Percentiles rank a stretch among this genome's conserved stretches.
Conservation (phyloP, 2,329 filamentous ascomycete species). For the Aspergillus sp. region DNA sequence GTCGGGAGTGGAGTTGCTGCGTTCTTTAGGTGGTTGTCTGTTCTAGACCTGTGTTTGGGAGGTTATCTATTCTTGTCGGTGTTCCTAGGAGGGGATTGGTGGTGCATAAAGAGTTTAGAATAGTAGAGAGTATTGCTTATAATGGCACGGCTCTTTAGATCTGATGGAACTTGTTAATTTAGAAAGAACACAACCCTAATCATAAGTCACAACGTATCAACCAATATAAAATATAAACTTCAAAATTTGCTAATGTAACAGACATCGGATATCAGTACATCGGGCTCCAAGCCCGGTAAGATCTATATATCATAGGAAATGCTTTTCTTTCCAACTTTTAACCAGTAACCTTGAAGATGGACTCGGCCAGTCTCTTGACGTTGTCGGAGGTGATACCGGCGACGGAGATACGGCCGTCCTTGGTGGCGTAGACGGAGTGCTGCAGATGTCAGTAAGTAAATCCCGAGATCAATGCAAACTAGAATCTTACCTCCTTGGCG, state of each 20-base stretch:
- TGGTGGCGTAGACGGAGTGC: conserved; percentile 96
- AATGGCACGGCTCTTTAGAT: too few species aligned
- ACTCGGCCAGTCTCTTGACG: conserved; percentile 50
- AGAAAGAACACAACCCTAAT: too few species aligned
- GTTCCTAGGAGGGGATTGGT: too few species aligned
- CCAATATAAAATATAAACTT: background rate
- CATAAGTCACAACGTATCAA: background rate
- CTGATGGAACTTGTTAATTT: too few species aligned
- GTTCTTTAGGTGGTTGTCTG: too few species aligned
- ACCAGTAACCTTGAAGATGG: conserved; percentile 52
- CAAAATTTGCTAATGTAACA: conserved; percentile 25
- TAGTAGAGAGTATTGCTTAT: too few species aligned
- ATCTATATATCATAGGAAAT: conserved; percentile 14
- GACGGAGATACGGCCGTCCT: conserved; percentile 58
- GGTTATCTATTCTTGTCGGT: too few species aligned
- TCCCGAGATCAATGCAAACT: background rate
- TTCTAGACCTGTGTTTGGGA: too few species aligned
- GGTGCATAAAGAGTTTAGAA: too few species aligned
- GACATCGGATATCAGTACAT: conserved; percentile 24
- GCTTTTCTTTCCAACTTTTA: conserved; percentile 28
- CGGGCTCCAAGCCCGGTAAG: conserved; percentile 10
- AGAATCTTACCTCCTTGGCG: conserved; percentile 69
- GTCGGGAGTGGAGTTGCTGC: too few species aligned
- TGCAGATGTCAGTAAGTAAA: conserved; percentile 27
- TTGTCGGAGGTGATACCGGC: conserved; percentile 52